Evolutionary conservation across 2,329 filamentous ascomycete genomes (phyloP), one percentile per base, ranked within the genome.

Genomic region (Aschersonia sp.): DNA sequence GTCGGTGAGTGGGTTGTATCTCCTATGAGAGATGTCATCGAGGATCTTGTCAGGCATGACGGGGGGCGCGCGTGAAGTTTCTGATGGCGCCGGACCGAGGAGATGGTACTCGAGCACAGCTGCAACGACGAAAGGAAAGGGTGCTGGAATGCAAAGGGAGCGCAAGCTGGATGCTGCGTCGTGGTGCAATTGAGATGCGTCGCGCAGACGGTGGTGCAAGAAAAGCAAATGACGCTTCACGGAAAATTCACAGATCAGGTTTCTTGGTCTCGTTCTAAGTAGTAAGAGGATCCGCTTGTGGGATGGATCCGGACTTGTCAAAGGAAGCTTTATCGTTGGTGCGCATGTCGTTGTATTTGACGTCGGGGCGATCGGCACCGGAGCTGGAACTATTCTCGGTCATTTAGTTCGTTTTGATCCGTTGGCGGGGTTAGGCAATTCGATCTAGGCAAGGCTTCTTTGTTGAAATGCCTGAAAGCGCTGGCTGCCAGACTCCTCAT

Each of bases 1-100:
- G 52, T 87, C 89, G 54, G 86, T 84, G 52, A 98, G 74, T 47
- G 88, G 86, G 63, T 98, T 98, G 66, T 85, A 97, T 63, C 92
- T 84, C 58, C 92, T 77, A 64, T 98, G 92, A 42, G 92, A 95
- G 59, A 98, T 97, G 65, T 98, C 91, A 72, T 97, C 82, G 46
- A 98, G 80, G 45, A 91, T 80, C 54, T 79, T 74, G 60, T 85
- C 82, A 6, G 79, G 77, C 84, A 89, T 89, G 55, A 46, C 31
- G 51, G 4, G 50, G n/a, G 35, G 35, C 12, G 29, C 12, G 20
- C 20, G 20, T 20, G 20, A 20, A 20, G 20, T 20, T 20, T 20
- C 20, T 20, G 20, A 20, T 20, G 20, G 20, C 1, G 20, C 20
- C 20, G 20, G 20, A 20, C 20, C 20, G 20, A 20, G 20, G 20